These are phyloP conservation scores for Xerocomus minutiporus DNA, from an alignment of 1,284 basidiomycete species.

Conservation along the genomic window DNA sequence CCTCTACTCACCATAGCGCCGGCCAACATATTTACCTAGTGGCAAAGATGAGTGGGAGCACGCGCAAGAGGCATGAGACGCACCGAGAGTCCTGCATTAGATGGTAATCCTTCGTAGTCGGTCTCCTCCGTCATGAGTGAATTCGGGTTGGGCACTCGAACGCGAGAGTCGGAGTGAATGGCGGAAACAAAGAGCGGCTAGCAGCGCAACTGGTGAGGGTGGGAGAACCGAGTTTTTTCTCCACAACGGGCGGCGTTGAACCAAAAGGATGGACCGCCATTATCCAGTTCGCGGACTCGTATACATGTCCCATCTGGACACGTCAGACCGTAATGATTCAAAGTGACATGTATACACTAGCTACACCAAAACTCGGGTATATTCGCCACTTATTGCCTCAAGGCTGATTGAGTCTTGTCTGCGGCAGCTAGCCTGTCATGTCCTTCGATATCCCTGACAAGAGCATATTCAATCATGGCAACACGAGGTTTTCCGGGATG, in stretches of 20 bases:
- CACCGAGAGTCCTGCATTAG: slow-evolving; percentile 72
- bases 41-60: slow-evolving; percentile 2
- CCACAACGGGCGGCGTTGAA: not conserved
- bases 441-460: slow-evolving; percentile 67
- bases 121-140: slow-evolving; percentile 51
- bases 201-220: not conserved
- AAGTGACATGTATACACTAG: too few species aligned
- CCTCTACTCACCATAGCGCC: slow-evolving; percentile 78
- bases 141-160: too few species aligned
- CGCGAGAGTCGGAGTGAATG: not conserved
- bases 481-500: slow-evolving; percentile 17
- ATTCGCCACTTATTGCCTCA: not conserved
- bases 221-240: slow-evolving; percentile 10
- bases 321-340: too few species aligned
- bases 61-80: slow-evolving; percentile 23
- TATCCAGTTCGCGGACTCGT: too few species aligned
- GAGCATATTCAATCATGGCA: slow-evolving; percentile 2
- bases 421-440: slow-evolving; percentile 60
- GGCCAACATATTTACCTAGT: slow-evolving; percentile 94
- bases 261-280: too few species aligned
- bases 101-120: slow-evolving; percentile 73
- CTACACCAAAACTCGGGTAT: not conserved
- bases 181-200: slow-evolving; percentile 1
- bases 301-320: too few species aligned
- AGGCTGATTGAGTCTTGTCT: slow-evolving; percentile 25